phyloP scores from a whole-genome alignment of 1,284 basidiomycete species.

The Papiliotrema laurentii region DNA sequence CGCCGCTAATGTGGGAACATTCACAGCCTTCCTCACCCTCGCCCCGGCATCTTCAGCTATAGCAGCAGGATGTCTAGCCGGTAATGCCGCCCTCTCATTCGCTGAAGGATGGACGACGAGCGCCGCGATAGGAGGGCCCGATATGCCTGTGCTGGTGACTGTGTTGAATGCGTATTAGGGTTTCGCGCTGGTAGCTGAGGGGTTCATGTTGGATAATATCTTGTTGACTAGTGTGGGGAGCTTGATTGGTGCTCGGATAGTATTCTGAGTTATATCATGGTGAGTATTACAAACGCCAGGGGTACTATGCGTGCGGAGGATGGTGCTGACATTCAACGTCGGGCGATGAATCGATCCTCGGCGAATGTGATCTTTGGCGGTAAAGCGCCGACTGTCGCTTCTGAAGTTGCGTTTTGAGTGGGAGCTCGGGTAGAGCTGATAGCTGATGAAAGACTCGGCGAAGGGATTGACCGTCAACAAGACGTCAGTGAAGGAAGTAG shows the following conservation, averaged over 20 bases:
- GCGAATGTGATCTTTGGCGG: conserved; percentile 54
- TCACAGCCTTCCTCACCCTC: conserved; percentile 68
- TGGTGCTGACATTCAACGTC: conserved; percentile 62
- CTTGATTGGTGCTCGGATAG: conserved; percentile 80
- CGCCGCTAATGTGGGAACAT: conserved; percentile 62
- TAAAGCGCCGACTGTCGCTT: conserved; percentile 58
- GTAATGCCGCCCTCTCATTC: conserved; percentile 69
- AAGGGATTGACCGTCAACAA: conserved; percentile 68
- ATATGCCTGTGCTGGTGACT: conserved; percentile 86
- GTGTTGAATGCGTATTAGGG: conserved; percentile 82
- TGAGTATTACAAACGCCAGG: conserved; percentile 39
- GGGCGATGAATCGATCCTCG: conserved; percentile 65
- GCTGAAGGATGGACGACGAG: conserved; percentile 73
- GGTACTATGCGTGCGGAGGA: neutral
- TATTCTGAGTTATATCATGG: conserved; percentile 88
- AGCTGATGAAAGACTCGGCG: conserved; percentile 57
- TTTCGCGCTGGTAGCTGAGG: conserved; percentile 85
- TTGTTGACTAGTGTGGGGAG: conserved; percentile 73
- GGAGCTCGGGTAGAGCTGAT: too few relatives aligned
- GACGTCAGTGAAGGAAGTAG: conserved; percentile 69
- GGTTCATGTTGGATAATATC: conserved; percentile 81
- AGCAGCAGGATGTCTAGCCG: conserved; percentile 68
- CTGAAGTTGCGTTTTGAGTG: conserved; percentile 28
- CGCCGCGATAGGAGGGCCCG: conserved; percentile 78
- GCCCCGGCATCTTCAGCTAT: conserved; percentile 64